Percentiles rank a stretch among this genome's conserved stretches.
Evolutionary conservation across 2,329 filamentous ascomycete species (phyloP).

Genomic region (Pezicula carpinea): DNA sequence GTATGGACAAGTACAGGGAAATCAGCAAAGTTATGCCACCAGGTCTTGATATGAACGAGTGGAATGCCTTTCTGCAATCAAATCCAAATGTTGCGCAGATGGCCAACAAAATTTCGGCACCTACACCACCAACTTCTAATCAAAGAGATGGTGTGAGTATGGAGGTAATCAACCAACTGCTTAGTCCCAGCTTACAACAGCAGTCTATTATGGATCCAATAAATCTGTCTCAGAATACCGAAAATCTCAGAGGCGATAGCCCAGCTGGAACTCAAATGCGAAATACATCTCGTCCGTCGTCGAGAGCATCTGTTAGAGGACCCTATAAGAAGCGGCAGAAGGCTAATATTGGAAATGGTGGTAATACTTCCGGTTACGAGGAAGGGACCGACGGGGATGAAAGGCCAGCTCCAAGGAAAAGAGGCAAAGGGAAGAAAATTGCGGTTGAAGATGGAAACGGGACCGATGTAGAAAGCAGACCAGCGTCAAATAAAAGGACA

Average conservation of each 20-base stretch:
- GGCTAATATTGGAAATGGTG: constrained; percentile 33
- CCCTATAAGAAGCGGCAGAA: constrained; percentile 15
- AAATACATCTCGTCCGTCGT: constrained; percentile 23
- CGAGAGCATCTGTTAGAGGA: constrained; percentile 24
- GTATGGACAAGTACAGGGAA: constrained; percentile 56
- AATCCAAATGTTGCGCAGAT: constrained; percentile 51
- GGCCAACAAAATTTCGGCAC: constrained; percentile 14
- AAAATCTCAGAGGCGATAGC: constrained; percentile 11
- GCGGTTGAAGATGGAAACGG: constrained; percentile 21
- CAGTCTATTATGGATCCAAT: constrained; percentile 14
- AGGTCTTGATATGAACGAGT: constrained; percentile 67
- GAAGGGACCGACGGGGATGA: constrained; percentile 45
- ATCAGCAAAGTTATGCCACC: constrained; percentile 52
- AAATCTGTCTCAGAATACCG: constrained; percentile 11
- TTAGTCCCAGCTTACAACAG: constrained; percentile 25
- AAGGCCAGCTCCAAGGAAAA: constrained; percentile 54
- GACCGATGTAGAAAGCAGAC: too few relatives aligned
- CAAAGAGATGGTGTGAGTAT: constrained; percentile 25
- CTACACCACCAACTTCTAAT: neutral
- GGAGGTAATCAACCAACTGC: constrained; percentile 29
- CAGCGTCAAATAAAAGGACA: too few relatives aligned
- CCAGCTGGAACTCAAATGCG: constrained; percentile 9
- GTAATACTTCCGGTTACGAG: constrained; percentile 72
- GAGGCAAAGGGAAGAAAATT: constrained; percentile 71
- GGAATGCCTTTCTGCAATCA: constrained; percentile 71